These are phyloP conservation scores for Xerocomus amazonicus DNA, from an alignment of 1,284 basidiomycete species.

Conservation along the genomic window DNA sequence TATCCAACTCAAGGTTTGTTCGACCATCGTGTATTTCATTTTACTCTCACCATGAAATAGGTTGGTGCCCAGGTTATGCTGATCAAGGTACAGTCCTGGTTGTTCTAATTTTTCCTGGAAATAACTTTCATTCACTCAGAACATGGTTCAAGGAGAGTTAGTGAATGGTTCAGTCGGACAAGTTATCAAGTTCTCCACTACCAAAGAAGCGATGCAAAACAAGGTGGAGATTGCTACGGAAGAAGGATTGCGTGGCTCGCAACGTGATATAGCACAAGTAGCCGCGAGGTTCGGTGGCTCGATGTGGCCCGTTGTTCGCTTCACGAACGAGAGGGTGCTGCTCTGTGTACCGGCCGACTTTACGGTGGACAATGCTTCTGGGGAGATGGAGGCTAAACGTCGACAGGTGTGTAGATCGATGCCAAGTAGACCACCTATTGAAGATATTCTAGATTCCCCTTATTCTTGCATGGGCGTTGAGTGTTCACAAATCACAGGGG, in stretches of 20 bases:
- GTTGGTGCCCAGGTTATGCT: slow-evolving; percentile 62
- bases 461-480: slow-evolving; percentile 79
- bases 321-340: slow-evolving; percentile 42
- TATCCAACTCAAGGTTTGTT: slow-evolving; percentile 28
- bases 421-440: neutral
- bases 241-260: slow-evolving; percentile 31
- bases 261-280: slow-evolving; percentile 17
- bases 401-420: slow-evolving; percentile 40
- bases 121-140: slow-evolving; percentile 33
- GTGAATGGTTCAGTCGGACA: slow-evolving; percentile 91
- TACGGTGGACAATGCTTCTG: slow-evolving; percentile 53
- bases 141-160: slow-evolving; percentile 53
- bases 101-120: neutral
- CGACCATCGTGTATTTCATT: neutral
- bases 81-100: slow-evolving; percentile 51
- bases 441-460: slow-evolving; percentile 58
- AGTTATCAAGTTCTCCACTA: slow-evolving; percentile 63
- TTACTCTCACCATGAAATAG: slow-evolving; percentile 20
- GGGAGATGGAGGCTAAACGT: slow-evolving; percentile 50
- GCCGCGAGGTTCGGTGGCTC: slow-evolving; percentile 28
- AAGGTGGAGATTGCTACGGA: slow-evolving; percentile 40
- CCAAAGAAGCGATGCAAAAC: slow-evolving; percentile 42
- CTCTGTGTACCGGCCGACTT: slow-evolving; percentile 54
- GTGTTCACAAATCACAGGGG: slow-evolving; percentile 85
- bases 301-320: slow-evolving; percentile 56